Percentiles rank a stretch among this genome's conserved stretches.
These are phyloP conservation scores for Tulasnella sp. DNA, from an alignment of 768 basidiomycete genomes.

Conservation along the genomic window DNA sequence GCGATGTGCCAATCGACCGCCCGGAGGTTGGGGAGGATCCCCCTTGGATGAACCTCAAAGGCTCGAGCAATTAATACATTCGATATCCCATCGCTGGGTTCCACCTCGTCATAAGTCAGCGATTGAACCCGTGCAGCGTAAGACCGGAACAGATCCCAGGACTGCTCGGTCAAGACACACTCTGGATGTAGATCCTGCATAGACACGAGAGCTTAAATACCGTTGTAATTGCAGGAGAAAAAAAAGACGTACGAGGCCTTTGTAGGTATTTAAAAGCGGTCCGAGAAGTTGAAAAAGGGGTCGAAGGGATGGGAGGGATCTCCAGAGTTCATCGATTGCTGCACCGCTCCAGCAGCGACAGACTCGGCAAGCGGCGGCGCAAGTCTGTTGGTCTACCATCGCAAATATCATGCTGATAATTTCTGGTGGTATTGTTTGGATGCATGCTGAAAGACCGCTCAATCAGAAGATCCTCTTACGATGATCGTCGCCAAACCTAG, in stretches of 20 bases:
- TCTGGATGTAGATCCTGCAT: neutral
- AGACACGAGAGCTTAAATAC: neutral
- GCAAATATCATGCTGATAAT: neutral
- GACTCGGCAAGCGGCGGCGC: neutral
- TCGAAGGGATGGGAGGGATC: neutral
- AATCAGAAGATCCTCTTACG: neutral
- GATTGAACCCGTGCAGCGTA: neutral
- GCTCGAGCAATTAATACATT: neutral
- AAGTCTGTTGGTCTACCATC: neutral
- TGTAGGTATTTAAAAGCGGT: neutral
- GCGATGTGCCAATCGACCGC: neutral
- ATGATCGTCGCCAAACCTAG: neutral
- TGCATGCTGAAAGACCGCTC: neutral
- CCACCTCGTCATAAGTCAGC: neutral
- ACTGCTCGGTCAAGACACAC: neutral
- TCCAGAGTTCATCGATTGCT: slow-evolving; percentile 16
- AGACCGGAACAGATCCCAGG: neutral
- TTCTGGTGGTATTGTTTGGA: neutral
- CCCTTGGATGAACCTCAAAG: neutral
- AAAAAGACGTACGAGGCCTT: neutral
- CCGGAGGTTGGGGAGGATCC: neutral
- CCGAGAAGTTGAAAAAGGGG: neutral
- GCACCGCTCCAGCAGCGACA: slow-evolving; percentile 8
- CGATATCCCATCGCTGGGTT: neutral
- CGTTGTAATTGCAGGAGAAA: accelerated